These are phyloP conservation scores for Ramalina intermedia DNA, from an alignment of 495 filamentous ascomycete species.

Conservation along the genomic window DNA sequence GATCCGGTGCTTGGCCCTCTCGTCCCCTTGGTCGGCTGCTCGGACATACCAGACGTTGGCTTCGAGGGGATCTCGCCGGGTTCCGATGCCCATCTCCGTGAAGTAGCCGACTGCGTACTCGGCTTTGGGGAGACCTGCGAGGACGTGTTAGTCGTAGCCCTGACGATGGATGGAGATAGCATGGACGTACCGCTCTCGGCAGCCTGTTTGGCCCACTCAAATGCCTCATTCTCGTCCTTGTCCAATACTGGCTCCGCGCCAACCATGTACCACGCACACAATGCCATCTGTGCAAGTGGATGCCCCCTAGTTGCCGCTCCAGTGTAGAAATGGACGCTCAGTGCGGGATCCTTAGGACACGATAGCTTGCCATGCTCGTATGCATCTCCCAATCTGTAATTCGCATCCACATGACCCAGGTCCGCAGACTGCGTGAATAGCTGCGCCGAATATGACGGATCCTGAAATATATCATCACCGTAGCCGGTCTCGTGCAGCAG, in stretches of 20 bases:
- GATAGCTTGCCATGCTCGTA: conserved; percentile 85
- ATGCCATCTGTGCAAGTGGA: conserved; percentile 90
- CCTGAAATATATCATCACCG: conserved; percentile 83
- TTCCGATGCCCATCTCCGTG: conserved; percentile 96
- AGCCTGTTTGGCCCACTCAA: conserved; percentile 84
- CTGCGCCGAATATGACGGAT: conserved; percentile 82
- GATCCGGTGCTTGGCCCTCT: conserved; percentile 71
- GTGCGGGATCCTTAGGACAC: conserved; percentile 79
- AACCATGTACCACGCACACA: conserved; percentile 97
- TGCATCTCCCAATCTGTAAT: conserved; percentile 79
- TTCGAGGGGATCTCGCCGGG: conserved; percentile 79
- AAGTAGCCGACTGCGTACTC: conserved; percentile 95
- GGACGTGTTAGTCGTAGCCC: conserved; percentile 2
- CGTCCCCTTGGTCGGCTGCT: conserved; percentile 84
- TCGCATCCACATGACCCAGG: conserved; percentile 73
- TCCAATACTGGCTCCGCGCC: conserved; percentile 86
- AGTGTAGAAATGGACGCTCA: conserved; percentile 97
- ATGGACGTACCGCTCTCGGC: conserved; percentile 60
- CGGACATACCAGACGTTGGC: conserved; percentile 98
- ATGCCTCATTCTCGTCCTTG: conserved; percentile 91
- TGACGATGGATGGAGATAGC: neutral
- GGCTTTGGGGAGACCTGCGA: conserved; percentile 71
- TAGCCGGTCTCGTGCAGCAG: conserved; percentile 77
- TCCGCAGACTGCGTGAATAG: conserved; percentile 90
- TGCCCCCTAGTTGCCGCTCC: conserved; percentile 73